A percentile compares a stretch with the other conserved stretches of the same genome.
Conservation (phyloP, 257 asterid species). For the Solanum boliviense region DNA sequence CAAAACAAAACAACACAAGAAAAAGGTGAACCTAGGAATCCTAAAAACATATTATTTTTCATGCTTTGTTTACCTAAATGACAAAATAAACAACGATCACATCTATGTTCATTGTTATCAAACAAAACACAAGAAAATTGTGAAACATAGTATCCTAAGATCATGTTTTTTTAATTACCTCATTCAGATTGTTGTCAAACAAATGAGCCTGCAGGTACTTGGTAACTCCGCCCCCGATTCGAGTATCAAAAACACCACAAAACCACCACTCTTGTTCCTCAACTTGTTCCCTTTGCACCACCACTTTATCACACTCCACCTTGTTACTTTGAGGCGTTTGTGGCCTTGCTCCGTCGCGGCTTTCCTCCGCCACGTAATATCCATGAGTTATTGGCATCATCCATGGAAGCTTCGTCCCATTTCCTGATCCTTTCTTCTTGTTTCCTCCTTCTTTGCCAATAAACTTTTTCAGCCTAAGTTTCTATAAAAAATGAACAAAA, state of each 20-base stretch:
- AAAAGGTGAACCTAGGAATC: background rate
- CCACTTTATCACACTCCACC: slow-evolving; percentile 19
- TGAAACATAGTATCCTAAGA: background rate
- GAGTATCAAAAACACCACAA: slow-evolving; percentile 45
- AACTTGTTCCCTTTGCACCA: slow-evolving; percentile 35
- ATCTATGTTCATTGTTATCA: background rate
- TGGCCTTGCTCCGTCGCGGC: background rate
- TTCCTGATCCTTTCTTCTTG: background rate
- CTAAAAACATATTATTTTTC: background rate
- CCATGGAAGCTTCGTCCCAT: slow-evolving; percentile 27
- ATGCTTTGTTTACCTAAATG: background rate
- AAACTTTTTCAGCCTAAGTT: slow-evolving; percentile 16
- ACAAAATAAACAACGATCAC: background rate
- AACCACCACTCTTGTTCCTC: slow-evolving; percentile 41
- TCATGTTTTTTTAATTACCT: slow-evolving; percentile 14
- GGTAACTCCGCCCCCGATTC: slow-evolving; percentile 25
- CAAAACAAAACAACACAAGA: background rate
- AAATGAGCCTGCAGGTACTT: slow-evolving; percentile 39
- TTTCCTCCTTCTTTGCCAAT: slow-evolving; percentile 13
- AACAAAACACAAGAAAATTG: background rate
- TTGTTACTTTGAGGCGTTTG: background rate
- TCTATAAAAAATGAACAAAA: slow-evolving; percentile 8
- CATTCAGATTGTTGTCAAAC: slow-evolving; percentile 26
- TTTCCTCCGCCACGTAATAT: slow-evolving; percentile 15
- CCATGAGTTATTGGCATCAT: slow-evolving; percentile 39